Conservation (phyloP, 192 early-diverging fungal genomes). For the Obelidium mucronatum region DNA sequence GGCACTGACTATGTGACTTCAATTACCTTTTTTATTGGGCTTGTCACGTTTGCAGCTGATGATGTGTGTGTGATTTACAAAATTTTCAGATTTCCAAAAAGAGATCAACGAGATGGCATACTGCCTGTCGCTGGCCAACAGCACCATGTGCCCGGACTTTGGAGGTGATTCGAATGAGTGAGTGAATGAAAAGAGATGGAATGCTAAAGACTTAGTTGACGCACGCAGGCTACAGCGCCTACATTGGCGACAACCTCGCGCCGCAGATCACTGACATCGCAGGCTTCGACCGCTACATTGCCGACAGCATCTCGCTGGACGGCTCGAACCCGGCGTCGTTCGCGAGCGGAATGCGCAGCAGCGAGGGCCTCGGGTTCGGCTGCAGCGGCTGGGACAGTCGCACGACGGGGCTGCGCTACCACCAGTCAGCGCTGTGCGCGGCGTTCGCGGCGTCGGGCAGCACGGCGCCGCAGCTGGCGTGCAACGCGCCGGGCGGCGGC, state of each 20-base stretch:
- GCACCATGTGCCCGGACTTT: conserved; percentile 23
- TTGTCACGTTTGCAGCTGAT: not conserved
- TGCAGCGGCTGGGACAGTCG: conserved; percentile 11
- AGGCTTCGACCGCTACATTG: not conserved
- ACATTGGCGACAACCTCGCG: not conserved
- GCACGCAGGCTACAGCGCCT: conserved; percentile 11
- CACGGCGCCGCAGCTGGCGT: too few relatives aligned
- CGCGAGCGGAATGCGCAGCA: not conserved
- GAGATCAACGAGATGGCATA: not conserved
- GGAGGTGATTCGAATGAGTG: not conserved
- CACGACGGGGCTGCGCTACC: conserved; percentile 19
- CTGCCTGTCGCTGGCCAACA: conserved; percentile 6
- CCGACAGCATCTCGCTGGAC: not conserved
- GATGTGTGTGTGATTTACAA: not conserved
- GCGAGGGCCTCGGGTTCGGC: not conserved
- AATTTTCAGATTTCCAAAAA: not conserved
- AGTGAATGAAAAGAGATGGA: not conserved
- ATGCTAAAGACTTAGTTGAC: not conserved
- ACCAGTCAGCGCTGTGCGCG: conserved; percentile 22
- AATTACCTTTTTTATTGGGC: not conserved
- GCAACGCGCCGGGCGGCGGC: not conserved
- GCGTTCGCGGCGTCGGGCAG: not conserved
- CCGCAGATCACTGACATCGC: not conserved
- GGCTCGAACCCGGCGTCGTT: not conserved
- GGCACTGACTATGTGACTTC: too few relatives aligned